phyloP scores from a whole-genome alignment of 352 stramenopile genomes.

The Ophiocytium majus region DNA sequence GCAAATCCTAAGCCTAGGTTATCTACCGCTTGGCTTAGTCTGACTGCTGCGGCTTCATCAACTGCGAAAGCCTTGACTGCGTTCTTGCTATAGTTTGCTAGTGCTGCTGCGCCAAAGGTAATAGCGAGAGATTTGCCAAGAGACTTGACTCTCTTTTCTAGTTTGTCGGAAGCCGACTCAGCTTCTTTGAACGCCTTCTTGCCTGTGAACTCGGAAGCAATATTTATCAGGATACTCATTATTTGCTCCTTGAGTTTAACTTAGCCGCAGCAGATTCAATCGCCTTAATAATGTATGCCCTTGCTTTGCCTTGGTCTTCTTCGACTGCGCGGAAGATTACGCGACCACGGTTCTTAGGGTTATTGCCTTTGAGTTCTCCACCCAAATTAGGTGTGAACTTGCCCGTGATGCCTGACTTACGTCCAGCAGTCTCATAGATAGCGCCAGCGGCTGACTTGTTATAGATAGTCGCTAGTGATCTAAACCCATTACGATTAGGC shows the following conservation, averaged over 20 bases:
- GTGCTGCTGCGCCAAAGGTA: neutral
- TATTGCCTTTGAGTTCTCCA: neutral
- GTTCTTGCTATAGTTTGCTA: neutral
- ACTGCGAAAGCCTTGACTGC: neutral
- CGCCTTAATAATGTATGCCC: neutral
- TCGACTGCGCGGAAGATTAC: neutral
- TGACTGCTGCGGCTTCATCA: neutral
- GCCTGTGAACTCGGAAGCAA: neutral
- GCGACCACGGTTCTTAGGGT: neutral
- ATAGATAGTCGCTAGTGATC: neutral
- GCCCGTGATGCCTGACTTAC: slow-evolving; percentile 9
- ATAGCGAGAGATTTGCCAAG: neutral
- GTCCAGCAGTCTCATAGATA: slow-evolving; percentile 6
- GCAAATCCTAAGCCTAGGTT: slow-evolving; percentile 2
- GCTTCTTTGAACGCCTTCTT: slow-evolving; percentile 5
- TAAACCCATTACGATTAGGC: neutral
- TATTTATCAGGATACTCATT: neutral
- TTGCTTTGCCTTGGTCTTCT: slow-evolving; percentile 5
- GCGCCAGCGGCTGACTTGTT: neutral
- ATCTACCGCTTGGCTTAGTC: neutral
- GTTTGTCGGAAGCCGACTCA: neutral
- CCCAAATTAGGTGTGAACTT: neutral
- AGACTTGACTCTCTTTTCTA: neutral
- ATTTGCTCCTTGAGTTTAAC: neutral
- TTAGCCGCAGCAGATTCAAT: neutral